Conservation (phyloP, 2,329 filamentous ascomycete genomes). For the Scedosporium minutisporum region DNA sequence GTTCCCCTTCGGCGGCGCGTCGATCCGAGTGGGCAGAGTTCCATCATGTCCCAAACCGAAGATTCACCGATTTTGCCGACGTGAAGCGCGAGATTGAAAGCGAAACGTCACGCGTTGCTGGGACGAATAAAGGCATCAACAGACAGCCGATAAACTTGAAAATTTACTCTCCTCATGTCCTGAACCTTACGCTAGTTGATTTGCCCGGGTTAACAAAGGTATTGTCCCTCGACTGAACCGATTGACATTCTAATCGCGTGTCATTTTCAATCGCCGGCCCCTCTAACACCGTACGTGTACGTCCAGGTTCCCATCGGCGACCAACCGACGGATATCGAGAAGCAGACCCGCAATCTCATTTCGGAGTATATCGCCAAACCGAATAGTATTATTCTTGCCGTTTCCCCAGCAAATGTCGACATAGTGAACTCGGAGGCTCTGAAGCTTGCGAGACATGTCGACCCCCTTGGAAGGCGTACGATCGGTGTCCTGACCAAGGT, state of each 20-base stretch:
- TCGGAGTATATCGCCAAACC: constrained; percentile 98
- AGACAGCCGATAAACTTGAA: constrained; percentile 96
- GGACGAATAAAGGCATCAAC: constrained; percentile 97
- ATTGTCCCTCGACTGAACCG: constrained; percentile 10
- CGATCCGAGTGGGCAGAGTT: constrained; percentile 85
- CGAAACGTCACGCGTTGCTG: constrained; percentile 83
- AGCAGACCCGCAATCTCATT: constrained; percentile 92
- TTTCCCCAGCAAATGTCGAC: constrained; percentile 95
- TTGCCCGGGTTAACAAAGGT: constrained; percentile 92
- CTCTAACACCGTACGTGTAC: constrained; percentile 12
- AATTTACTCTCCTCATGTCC: constrained; percentile 92
- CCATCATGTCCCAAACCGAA: constrained; percentile 82
- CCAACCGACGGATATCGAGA: constrained; percentile 95
- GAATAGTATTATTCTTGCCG: constrained; percentile 94
- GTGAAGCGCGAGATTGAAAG: constrained; percentile 96
- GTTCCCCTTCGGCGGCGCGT: constrained; percentile 60
- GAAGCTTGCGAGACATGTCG: constrained; percentile 93
- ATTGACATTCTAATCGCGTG: background rate
- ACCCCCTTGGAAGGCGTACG: constrained; percentile 85
- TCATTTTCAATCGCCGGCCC: too few species aligned
- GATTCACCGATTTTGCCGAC: constrained; percentile 83
- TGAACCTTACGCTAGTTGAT: constrained; percentile 94
- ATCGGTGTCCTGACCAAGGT: constrained; percentile 96
- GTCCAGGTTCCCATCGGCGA: constrained; percentile 85
- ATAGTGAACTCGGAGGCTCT: constrained; percentile 96